Base-by-base conservation (phyloP, 306 rosid species). In the Abrus precatorius region DNA sequence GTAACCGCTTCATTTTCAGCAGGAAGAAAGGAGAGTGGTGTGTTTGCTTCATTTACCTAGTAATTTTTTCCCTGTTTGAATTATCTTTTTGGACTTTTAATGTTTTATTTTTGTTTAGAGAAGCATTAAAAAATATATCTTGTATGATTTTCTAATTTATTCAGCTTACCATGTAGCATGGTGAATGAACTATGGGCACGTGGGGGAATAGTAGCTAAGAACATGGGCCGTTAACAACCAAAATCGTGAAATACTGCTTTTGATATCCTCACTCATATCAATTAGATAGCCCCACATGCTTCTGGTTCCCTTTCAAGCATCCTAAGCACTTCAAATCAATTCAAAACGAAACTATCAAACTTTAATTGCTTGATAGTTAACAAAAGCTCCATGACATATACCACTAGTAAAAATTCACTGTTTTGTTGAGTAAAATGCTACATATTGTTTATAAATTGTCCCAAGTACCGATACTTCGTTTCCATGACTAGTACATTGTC, bases 221-320 rank as follows among this genome's bases (percentile, higher is more conserved):
- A 64, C 74, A 82, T 85, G 74, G 78, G 34, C 60, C 78, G 57
- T 32, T 67, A 79, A 61, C 74, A 13, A 41, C 49, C 60, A 80
- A 71, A 70, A 55, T 44, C 30, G 27, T 32, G 28, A 32, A 48
- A 71, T 49, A 47, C 50, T 70, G 69, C 70, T 69, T 72, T 56
- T 54, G 3, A 14, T 55, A 69, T 73, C 63, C 44, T 20, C 9
- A 62, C 47, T 76, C 65, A 61, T 71, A 57, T 40, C 29, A 53
- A 20, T 20, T 20, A 20, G 20, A 20, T 20, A 1, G 45, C 47
- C 63, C 44, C 80, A 76, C 76, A 76, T 85, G 73, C 74, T 72
- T 56, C 40, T 57, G 77, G 65, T 77, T 77, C 85, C 54, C 47
- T 64, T 47, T 43, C 63, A 81, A 74, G 61, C 4, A 68, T 67